These are phyloP conservation scores for Trapa bicornis DNA, from an alignment of 345 rosid species.

Conservation along the genomic window DNA sequence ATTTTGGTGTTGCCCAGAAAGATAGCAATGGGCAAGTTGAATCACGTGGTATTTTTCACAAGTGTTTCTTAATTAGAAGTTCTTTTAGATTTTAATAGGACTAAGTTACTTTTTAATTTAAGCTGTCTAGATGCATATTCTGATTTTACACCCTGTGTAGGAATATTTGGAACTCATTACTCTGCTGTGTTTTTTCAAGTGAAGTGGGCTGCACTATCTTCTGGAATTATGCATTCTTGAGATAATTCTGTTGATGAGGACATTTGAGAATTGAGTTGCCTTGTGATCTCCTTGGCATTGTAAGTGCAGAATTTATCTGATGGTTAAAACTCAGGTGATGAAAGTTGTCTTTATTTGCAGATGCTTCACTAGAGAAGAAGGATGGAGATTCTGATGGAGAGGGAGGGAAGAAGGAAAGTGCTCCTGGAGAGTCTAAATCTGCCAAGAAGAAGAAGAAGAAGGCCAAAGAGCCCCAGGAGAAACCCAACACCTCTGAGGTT, in stretches of 20 bases:
- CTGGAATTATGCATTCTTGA: not conserved
- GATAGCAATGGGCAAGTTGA: conserved; percentile 43
- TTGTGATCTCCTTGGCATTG: no score
- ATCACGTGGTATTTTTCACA: conserved; percentile 7
- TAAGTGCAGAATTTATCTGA: no score
- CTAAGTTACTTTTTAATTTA: not conserved
- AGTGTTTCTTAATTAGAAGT: not conserved
- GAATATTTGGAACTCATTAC: not conserved
- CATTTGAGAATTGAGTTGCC: no score
- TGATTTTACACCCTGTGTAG: not conserved
- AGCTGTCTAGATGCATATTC: not conserved
- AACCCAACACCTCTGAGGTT: conserved; percentile 7
- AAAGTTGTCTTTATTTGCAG: conserved; percentile 14
- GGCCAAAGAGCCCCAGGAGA: conserved; percentile 35
- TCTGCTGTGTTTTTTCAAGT: not conserved
- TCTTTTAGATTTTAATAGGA: not conserved
- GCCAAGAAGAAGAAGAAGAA: conserved; percentile 59
- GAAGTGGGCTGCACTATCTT: not conserved
- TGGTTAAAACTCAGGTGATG: not conserved
- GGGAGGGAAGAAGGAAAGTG: conserved; percentile 37
- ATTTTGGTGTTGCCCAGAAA: conserved; percentile 40
- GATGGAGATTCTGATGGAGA: conserved; percentile 24
- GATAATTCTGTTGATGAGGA: not conserved
- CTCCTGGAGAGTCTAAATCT: conserved; percentile 37
- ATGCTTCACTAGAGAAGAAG: conserved; percentile 32